Percentiles rank a stretch among this genome's conserved stretches.
Evolutionary conservation across 2,329 filamentous ascomycete genomes (phyloP).

Genomic region (Botrytis byssoidea): DNA sequence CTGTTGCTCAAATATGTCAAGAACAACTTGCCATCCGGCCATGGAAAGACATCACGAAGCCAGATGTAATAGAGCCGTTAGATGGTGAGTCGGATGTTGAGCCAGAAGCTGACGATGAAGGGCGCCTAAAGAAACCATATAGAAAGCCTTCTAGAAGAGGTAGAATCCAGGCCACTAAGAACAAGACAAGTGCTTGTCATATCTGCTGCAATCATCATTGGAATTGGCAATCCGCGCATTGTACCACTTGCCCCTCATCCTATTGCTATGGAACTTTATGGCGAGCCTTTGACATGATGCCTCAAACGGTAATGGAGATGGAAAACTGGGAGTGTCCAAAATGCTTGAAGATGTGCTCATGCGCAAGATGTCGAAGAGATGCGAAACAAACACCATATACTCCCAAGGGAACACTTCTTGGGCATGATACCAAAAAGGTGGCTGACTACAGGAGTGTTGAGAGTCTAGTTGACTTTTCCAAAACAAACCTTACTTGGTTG

Average conservation of each 20-base stretch:
- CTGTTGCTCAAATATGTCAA: conserved; percentile 90
- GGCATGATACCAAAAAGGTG: conserved; percentile 85
- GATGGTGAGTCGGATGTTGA: conserved; percentile 49
- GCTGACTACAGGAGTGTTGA: conserved; percentile 91
- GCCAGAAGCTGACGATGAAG: conserved; percentile 63
- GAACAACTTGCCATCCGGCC: conserved; percentile 78
- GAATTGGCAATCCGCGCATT: conserved; percentile 80
- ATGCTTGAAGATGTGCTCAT: conserved; percentile 84
- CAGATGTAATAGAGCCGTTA: conserved; percentile 28
- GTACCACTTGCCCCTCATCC: conserved; percentile 69
- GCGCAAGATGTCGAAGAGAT: conserved; percentile 67
- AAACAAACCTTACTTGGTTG: conserved; percentile 85
- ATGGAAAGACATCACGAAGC: conserved; percentile 70
- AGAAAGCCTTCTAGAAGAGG: conserved; percentile 45
- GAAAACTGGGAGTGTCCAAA: conserved; percentile 85
- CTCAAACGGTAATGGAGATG: conserved; percentile 76
- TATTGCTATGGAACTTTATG: conserved; percentile 96
- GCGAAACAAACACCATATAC: conserved; percentile 74
- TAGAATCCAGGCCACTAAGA: conserved; percentile 46
- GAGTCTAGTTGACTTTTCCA: conserved; percentile 82
- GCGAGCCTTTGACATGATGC: conserved; percentile 86
- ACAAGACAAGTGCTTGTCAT: conserved; percentile 65
- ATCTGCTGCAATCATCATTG: conserved; percentile 79
- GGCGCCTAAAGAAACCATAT: conserved; percentile 51
- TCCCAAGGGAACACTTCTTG: conserved; percentile 82